These are phyloP conservation scores for Phytophthora citrophthora DNA, from an alignment of 352 stramenopile genomes.

Conservation along the genomic window DNA sequence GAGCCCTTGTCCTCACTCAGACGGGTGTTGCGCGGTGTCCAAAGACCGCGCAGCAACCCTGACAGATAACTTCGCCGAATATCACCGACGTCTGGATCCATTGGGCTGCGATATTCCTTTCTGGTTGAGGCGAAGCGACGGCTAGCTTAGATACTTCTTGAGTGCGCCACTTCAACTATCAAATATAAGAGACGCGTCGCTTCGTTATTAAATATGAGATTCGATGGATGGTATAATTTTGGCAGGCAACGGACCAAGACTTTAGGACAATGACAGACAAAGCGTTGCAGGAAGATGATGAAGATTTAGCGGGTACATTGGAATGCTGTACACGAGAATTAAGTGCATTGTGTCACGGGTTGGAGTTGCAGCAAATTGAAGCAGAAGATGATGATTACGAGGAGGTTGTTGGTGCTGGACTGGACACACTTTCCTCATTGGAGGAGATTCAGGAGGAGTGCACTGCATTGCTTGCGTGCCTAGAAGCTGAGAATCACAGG, in stretches of 20 bases:
- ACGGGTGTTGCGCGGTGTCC: constrained; percentile 47
- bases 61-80: constrained; percentile 66
- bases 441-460: constrained; percentile 30
- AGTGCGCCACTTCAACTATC: constrained; percentile 32
- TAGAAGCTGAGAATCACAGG: constrained; percentile 19
- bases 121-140: constrained; percentile 2
- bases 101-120: constrained; percentile 2
- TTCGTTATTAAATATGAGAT: constrained; percentile 23
- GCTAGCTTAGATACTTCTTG: constrained; percentile 7
- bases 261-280: no score
- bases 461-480: constrained; percentile 25
- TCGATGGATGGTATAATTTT: no score
- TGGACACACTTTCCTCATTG: constrained; percentile 23
- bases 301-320: constrained; percentile 18
- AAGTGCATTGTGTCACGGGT: constrained; percentile 22
- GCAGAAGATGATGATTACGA: constrained; percentile 1
- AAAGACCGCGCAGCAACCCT: constrained; percentile 68
- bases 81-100: constrained; percentile 48
- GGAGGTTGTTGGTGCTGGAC: background rate
- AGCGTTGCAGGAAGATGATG: constrained; percentile 1
- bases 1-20: constrained; percentile 48
- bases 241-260: constrained; percentile 6
- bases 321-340: constrained; percentile 35
- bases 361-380: constrained; percentile 25
- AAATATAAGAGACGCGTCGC: constrained; percentile 15